A percentile compares a stretch with the other conserved stretches of the same genome.
phyloP scores from a whole-genome alignment of 495 filamentous ascomycete species.

The Talaromyces nanjingensis region DNA sequence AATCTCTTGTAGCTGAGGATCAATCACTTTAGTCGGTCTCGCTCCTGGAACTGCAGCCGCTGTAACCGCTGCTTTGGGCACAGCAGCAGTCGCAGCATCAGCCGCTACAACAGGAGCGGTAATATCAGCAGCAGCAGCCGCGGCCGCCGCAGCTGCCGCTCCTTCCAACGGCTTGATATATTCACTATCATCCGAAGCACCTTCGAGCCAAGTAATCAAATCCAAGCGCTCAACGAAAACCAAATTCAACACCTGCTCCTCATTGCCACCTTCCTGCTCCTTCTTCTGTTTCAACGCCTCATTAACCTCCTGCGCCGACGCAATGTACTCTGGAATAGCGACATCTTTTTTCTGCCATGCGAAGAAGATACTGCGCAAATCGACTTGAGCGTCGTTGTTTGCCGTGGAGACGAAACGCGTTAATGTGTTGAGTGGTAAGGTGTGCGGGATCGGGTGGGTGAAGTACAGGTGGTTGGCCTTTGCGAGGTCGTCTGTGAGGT shows the following conservation, averaged over 20 bases:
- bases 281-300: conserved; percentile 58
- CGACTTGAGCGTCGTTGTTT: conserved; percentile 57
- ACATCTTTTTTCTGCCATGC: conserved; percentile 88
- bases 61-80: conserved; percentile 35
- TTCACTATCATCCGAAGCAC: conserved; percentile 80
- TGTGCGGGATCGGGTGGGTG: conserved; percentile 49
- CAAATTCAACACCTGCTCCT: conserved; percentile 34
- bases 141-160: conserved; percentile 26
- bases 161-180: conserved; percentile 79
- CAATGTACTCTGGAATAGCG: conserved; percentile 82
- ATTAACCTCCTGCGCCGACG: conserved; percentile 70
- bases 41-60: conserved; percentile 42
- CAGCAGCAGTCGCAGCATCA: conserved; percentile 36
- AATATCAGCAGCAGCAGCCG: conserved; percentile 32
- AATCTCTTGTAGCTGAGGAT: conserved; percentile 78
- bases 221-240: conserved; percentile 86
- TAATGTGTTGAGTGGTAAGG: conserved; percentile 64
- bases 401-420: conserved; percentile 75
- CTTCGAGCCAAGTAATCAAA: conserved; percentile 85
- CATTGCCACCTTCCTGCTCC: conserved; percentile 12
- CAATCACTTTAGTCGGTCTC: conserved; percentile 52
- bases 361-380: conserved; percentile 91
- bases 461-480: conserved; percentile 81
- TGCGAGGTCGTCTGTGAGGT: conserved; percentile 52
- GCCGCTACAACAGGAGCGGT: conserved; percentile 22